Evolutionary conservation across 768 basidiomycete species (phyloP).

Genomic region (Coprinopsis strossmayeri): DNA sequence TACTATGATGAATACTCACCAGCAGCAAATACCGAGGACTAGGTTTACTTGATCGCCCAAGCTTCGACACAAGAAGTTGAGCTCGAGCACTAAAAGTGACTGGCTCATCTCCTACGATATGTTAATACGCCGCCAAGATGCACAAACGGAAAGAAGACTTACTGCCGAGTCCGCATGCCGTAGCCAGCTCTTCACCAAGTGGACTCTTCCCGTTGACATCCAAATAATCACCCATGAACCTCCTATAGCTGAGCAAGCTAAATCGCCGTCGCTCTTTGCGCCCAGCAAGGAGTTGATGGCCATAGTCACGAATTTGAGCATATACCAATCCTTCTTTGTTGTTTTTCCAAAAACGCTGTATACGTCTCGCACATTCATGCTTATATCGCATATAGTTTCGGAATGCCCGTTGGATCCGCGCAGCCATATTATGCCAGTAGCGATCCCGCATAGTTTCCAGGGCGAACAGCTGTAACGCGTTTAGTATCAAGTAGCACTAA

Average conservation of each 20-base stretch:
- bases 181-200: conserved; percentile 68
- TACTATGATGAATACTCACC: conserved; percentile 40
- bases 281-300: conserved; percentile 85
- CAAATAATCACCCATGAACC: conserved; percentile 96
- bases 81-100: conserved; percentile 81
- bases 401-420: conserved; percentile 92
- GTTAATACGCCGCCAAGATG: too few species aligned
- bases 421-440: conserved; percentile 99
- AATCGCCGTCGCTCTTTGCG: conserved; percentile 92
- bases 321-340: conserved; percentile 93
- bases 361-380: conserved; percentile 89
- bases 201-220: conserved; percentile 79
- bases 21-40: conserved; percentile 87
- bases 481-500: conserved; percentile 5
- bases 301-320: conserved; percentile 87
- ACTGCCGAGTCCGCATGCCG: conserved; percentile 72
- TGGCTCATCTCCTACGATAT: conserved; percentile 58
- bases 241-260: conserved; percentile 88
- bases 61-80: conserved; percentile 80
- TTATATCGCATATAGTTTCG: conserved; percentile 94
- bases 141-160: conserved; percentile 20
- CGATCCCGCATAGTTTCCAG: conserved; percentile 98
- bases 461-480: conserved; percentile 74
- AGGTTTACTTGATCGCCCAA: conserved; percentile 82
- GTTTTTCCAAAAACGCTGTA: conserved; percentile 98